Base-by-base conservation (phyloP, 495 filamentous ascomycete species). In the Acidiella bohemica region DNA sequence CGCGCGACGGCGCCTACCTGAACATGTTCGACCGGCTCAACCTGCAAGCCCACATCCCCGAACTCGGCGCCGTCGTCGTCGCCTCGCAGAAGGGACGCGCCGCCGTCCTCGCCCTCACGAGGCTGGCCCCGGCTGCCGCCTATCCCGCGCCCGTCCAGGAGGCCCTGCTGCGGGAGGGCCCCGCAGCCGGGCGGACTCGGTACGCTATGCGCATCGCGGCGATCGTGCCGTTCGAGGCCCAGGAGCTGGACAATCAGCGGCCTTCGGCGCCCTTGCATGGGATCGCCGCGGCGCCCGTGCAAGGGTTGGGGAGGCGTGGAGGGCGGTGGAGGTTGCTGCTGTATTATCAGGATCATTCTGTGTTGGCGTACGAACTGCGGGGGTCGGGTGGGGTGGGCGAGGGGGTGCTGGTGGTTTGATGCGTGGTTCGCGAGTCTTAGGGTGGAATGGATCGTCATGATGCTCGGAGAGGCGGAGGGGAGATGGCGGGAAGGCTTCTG, bases 341-440 rank as follows among this genome's bases (percentile, higher is more conserved):
- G 50, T 70, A 76, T 21, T 96, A 80, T 60, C 64, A 66, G 47
- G 74, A 93, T 58, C 77, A 84, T 46, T 73, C 73, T 0, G 69
- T 95, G 12, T 59, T 93, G 55, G 81, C 71, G 53, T 96, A 95
- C 59, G 81, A 93, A 53, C 61, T 95, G 18, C 55, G 59, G 16
- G 36, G 49, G 23, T 23, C 12, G 1, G 19, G 17, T 7, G 27
- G 10, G 6, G 19, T 39, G 13, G 40, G 39, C 21, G 21, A 29
- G 23, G 44, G 27, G 11, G 45, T 46, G 11, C 41, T n/a, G n/a
- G n/a, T n/a, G n/a, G n/a, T n/a, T n/a, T n/a, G n/a, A n/a, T n/a
- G n/a, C n/a, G n/a, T n/a, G n/a, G n/a, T n/a, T n/a, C n/a, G n/a
- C n/a, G n/a, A n/a, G n/a, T n/a, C n/a, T n/a, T n/a, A n/a, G n/a